Evolutionary conservation across 176 grass and related monocot genomes (phyloP), one percentile per base, ranked within the genome.

Genomic region (Bolboschoenus planiculmis): DNA sequence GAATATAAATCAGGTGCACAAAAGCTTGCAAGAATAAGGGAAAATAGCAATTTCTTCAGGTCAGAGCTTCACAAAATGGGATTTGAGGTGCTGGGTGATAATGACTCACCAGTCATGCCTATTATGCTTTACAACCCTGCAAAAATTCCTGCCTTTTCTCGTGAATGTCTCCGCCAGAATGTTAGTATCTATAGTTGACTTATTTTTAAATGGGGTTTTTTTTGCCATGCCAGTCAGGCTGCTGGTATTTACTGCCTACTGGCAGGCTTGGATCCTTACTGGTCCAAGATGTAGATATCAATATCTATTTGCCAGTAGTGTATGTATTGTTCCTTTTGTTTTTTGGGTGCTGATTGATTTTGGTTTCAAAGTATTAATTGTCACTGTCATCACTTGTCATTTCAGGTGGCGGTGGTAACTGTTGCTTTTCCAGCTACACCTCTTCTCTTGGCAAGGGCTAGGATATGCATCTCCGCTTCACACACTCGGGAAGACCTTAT

Each of bases 41-140:
- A 97, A 78, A 97, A 97, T 30, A 91, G 94, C 83, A 97, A 97
- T 88, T 93, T 97, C 87, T 97, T 97, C 84, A 85, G 91, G 65
- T 91, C 91, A 44, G 89, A 97, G 73, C 94, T 97, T 70, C 86
- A 91, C 46, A 97, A 93, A 87, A 93, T 97, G 94, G 94, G 94
- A 50, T 93, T 97, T 47, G 91, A 93, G 85, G 94, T 97, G 87
- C 87, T 97, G 68, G 94, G 94, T 3, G 89, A 97, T 89, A 90
- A 95, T 83, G 90, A 95, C 26, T 95, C 90, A 77, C 93, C 93
- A 53, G 86, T 96, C 61, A 96, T 96, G 90, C 93, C 93, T 44
- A 92, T 92, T 81, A 96, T 96, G 93, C 88, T 96, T 0, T 96
- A 96, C 74, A 96, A 96, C 63, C 93, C 90, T 4, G 93, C 88